phyloP scores from a whole-genome alignment of 768 basidiomycete species.

The Mycena sanguinolenta region DNA sequence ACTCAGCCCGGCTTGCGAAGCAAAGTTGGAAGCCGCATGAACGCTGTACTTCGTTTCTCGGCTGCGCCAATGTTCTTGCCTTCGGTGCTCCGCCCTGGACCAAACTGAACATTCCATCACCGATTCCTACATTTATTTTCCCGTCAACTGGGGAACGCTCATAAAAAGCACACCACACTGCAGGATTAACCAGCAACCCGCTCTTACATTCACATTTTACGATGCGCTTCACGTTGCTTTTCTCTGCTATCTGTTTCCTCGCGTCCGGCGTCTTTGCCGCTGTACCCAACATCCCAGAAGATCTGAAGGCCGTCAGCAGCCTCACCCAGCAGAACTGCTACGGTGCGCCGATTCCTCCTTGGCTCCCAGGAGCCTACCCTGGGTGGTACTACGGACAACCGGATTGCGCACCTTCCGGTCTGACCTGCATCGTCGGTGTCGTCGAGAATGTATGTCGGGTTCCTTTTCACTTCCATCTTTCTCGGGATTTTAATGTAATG shows the following conservation, averaged over 20 bases:
- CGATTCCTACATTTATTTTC: not conserved
- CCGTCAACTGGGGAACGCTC: not conserved
- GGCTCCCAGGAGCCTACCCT: slow-evolving; percentile 9
- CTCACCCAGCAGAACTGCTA: slow-evolving; percentile 11
- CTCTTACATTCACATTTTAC: not conserved
- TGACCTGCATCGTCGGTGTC: slow-evolving; percentile 19
- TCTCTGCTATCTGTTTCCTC: slow-evolving; percentile 18
- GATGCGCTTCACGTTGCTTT: slow-evolving; percentile 24
- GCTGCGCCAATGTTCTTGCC: slow-evolving; percentile 13
- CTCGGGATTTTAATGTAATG: not conserved
- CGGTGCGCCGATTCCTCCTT: slow-evolving; percentile 29
- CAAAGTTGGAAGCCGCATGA: not conserved
- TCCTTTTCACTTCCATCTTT: not conserved
- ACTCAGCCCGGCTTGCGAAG: not conserved
- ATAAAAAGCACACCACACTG: slow-evolving; percentile 4
- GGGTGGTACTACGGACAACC: slow-evolving; percentile 36
- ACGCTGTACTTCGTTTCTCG: slow-evolving; percentile 13
- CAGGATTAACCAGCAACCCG: not conserved
- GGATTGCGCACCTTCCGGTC: slow-evolving; percentile 17
- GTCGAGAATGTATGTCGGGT: slow-evolving; percentile 1
- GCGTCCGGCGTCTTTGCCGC: not conserved
- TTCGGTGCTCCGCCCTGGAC: slow-evolving; percentile 18
- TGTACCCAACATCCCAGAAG: not conserved
- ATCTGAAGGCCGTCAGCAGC: not conserved
- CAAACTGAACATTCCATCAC: not conserved